phyloP scores from a whole-genome alignment of 495 filamentous ascomycete species.

The Penicillium dipodomyicola region DNA sequence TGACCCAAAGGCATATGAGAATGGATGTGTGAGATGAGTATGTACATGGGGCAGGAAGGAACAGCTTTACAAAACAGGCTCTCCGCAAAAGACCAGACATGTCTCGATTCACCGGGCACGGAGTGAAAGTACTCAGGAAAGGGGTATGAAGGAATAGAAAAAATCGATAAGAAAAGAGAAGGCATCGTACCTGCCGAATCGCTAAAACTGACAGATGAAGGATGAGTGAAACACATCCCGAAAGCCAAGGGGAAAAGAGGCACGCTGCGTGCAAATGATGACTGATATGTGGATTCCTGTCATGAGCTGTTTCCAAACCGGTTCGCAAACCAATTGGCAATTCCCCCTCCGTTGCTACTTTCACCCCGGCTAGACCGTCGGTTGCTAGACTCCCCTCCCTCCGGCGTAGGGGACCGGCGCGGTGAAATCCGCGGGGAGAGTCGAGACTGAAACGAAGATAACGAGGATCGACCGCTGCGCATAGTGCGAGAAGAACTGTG shows the following conservation, averaged over 20 bases:
- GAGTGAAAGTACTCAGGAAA: background rate
- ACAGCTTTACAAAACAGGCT: background rate
- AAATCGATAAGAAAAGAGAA: background rate
- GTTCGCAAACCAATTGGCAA: slow-evolving; percentile 40
- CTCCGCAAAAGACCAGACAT: background rate
- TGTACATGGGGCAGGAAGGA: background rate
- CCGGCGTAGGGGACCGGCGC: slow-evolving; percentile 11
- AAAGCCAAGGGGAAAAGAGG: background rate
- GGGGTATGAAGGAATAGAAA: slow-evolving; percentile 2
- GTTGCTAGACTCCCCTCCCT: slow-evolving; percentile 6
- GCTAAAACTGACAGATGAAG: slow-evolving; percentile 7
- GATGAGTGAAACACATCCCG: background rate
- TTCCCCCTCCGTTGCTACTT: slow-evolving; percentile 26
- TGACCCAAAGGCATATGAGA: background rate
- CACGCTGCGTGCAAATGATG: background rate
- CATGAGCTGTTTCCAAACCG: slow-evolving; percentile 29
- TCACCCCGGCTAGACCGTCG: slow-evolving; percentile 27
- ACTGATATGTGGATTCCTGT: background rate
- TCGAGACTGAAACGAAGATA: slow-evolving; percentile 12
- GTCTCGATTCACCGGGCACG: background rate
- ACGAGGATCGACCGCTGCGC: slow-evolving; percentile 24
- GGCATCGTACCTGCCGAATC: background rate
- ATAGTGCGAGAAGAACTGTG: slow-evolving; percentile 22
- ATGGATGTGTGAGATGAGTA: background rate
- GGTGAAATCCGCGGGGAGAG: slow-evolving; percentile 4